Base-by-base conservation (phyloP, 805 yeast species). In the Metschnikowia arizonensis region DNA sequence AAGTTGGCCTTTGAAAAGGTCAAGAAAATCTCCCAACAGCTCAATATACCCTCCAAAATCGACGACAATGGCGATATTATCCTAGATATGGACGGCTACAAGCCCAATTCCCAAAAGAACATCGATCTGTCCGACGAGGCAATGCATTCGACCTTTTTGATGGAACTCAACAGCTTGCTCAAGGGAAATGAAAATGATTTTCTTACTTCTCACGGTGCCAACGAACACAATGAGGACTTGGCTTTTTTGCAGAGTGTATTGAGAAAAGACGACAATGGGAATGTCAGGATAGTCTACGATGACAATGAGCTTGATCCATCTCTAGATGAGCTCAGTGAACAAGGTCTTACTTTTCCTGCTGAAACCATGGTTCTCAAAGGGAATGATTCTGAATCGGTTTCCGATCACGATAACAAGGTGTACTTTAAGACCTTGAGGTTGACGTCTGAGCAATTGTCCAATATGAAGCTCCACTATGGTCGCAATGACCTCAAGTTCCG, bases 1-100 rank as follows among this genome's bases (percentile, higher is more conserved):
- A 51, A 50, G 42, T 57, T 65, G n/a, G 75, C 81, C 1, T 62
- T 80, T 40, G 83, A 81, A 50, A 73, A 79, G 52, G 84, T 86
- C 5, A 73, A 74, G 48, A 79, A 79, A 33, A 68, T 88, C 19
- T 79, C 91, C 23, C 76, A 78, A 53, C 81, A 76, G 59, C 72
- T 88, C 53, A 87, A 89, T 59, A 89, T 93, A 26, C 97, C 97
- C 1, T 83, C 95, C 24, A 87, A 82, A 53, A 77, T 90, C 30
- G 95, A 87, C 50, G 83, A 84, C 50, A 86, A 88, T 57, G 99
- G 99, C 10, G 96, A 89, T 59, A 74, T 93, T 55, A 78, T 89
- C 33, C 68, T 93, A 36, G 99, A 93, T 66, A 88, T 91, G 83
- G 95, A 89, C 56, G 99, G 99, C 14, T 93, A 93, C 66, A 91